Evolutionary conservation across 2,329 filamentous ascomycete species (phyloP).

Genomic region (Thermothelomyces thermophilus): DNA sequence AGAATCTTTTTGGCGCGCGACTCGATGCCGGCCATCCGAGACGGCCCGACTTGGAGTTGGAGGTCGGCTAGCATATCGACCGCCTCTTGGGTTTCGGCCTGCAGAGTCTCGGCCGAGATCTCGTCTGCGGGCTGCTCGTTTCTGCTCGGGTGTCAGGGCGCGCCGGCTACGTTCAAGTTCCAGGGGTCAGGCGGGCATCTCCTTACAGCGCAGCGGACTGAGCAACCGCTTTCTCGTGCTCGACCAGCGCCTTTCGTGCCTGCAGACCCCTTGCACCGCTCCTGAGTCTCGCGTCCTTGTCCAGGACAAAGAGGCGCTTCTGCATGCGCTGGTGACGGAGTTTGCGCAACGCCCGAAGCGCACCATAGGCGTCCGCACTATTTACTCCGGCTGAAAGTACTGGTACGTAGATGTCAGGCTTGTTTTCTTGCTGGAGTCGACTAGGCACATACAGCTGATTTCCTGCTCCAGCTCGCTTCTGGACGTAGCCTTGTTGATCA

Average conservation of each 20-base stretch:
- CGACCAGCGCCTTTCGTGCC: constrained; percentile 67
- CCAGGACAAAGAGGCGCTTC: constrained; percentile 58
- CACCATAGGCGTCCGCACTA: constrained; percentile 47
- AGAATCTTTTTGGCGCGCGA: constrained; percentile 60
- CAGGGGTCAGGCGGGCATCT: background rate
- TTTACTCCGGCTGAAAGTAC: constrained; percentile 57
- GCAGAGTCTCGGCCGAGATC: constrained; percentile 50
- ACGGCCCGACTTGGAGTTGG: constrained; percentile 60
- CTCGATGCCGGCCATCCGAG: constrained; percentile 58
- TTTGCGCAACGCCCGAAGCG: constrained; percentile 54
- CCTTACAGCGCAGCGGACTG: constrained; percentile 48
- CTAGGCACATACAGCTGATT: constrained; percentile 44
- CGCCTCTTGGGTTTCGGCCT: constrained; percentile 62
- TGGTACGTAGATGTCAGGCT: constrained; percentile 18
- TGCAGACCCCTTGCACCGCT: constrained; percentile 69
- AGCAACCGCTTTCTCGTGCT: constrained; percentile 60
- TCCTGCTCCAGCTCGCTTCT: constrained; percentile 53
- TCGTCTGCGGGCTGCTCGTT: constrained; percentile 47
- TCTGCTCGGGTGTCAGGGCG: constrained; percentile 25
- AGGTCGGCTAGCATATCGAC: constrained; percentile 63
- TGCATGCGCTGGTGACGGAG: constrained; percentile 57
- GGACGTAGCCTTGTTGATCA: constrained; percentile 55
- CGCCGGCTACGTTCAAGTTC: background rate
- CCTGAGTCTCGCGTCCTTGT: constrained; percentile 66
- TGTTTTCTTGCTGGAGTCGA: background rate